Evolutionary conservation across 176 grass and related monocot genomes (phyloP).

Genomic region (Stipa capillata): DNA sequence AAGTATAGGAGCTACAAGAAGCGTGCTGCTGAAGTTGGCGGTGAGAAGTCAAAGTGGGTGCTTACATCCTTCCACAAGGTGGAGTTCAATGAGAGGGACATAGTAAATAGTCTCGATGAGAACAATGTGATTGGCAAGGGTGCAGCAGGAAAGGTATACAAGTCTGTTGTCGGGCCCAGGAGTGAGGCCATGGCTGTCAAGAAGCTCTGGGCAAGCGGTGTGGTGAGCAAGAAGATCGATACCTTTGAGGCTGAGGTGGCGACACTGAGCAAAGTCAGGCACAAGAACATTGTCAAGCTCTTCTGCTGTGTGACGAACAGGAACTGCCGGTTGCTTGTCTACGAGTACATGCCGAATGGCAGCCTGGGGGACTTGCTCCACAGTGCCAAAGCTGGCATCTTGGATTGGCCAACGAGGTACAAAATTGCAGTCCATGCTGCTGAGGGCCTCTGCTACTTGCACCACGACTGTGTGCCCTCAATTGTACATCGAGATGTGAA

Average conservation of each 20-base stretch:
- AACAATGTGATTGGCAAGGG: conserved; percentile 52
- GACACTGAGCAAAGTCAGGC: conserved; percentile 56
- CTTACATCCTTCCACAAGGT: conserved; percentile 65
- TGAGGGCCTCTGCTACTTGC: conserved; percentile 76
- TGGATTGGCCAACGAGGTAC: conserved; percentile 57
- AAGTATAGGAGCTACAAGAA: conserved; percentile 26
- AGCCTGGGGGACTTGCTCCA: conserved; percentile 79
- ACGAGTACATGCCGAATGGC: conserved; percentile 95
- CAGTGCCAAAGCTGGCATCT: conserved; percentile 24
- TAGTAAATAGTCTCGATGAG: conserved; percentile 46
- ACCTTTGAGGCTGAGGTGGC: conserved; percentile 50
- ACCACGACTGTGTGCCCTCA: conserved; percentile 68
- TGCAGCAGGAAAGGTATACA: conserved; percentile 55
- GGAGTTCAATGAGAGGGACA: conserved; percentile 44
- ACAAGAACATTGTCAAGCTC: conserved; percentile 89
- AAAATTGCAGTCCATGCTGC: conserved; percentile 65
- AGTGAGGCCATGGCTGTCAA: conserved; percentile 54
- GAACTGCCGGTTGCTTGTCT: conserved; percentile 51
- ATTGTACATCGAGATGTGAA: conserved; percentile 88
- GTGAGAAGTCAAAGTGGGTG: conserved; percentile 27
- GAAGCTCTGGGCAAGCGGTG: conserved; percentile 29
- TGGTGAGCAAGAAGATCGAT: not conserved
- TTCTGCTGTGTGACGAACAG: conserved; percentile 45
- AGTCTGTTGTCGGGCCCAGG: conserved; percentile 25
- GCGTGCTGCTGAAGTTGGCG: not conserved